phyloP scores from a whole-genome alignment of 2,329 filamentous ascomycete species.

The Ascochyta rabiei region DNA sequence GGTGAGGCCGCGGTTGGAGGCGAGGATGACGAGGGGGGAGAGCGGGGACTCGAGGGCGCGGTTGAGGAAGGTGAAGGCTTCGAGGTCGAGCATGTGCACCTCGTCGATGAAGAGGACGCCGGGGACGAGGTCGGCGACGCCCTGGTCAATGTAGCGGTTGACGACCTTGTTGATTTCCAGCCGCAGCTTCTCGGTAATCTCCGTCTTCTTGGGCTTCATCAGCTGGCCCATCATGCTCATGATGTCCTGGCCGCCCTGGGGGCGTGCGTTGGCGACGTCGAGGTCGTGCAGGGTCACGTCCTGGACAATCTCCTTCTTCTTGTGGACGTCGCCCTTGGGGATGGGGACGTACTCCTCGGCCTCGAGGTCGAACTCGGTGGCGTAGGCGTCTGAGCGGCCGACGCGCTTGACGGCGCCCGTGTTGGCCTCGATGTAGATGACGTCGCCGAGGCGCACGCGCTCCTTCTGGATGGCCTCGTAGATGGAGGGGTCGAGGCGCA shows the following conservation, averaged over 20 bases:
- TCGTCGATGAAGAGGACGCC: slow-evolving; percentile 99
- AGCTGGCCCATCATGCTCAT: slow-evolving; percentile 99
- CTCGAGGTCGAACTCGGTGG: slow-evolving; percentile 97
- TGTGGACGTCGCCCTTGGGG: slow-evolving; percentile 98
- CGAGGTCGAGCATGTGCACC: slow-evolving; percentile 99
- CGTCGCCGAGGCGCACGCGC: slow-evolving; percentile 91
- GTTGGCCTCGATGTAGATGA: slow-evolving; percentile 99
- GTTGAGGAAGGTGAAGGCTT: slow-evolving; percentile 99
- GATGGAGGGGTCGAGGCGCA: slow-evolving; percentile 94
- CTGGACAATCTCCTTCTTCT: slow-evolving; percentile 99
- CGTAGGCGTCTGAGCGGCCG: slow-evolving; percentile 93
- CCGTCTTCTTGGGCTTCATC: slow-evolving; percentile 99
- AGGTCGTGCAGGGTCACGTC: slow-evolving; percentile 97
- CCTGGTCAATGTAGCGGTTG: slow-evolving; percentile 98
- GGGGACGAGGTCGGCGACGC: slow-evolving; percentile 95
- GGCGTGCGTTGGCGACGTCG: slow-evolving; percentile 92
- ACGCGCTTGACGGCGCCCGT: slow-evolving; percentile 98
- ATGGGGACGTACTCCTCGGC: slow-evolving; percentile 99
- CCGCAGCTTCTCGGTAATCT: slow-evolving; percentile 97
- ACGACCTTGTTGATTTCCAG: slow-evolving; percentile 99
- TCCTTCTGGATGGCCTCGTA: slow-evolving; percentile 99
- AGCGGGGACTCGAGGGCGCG: slow-evolving; percentile 94
- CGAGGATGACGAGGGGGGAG: slow-evolving; percentile 95
- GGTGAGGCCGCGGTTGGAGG: slow-evolving; percentile 93
- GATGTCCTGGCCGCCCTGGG: slow-evolving; percentile 96